Evolutionary conservation across 2,329 filamentous ascomycete species (phyloP).

Genomic region (Diaporthe batatas): DNA sequence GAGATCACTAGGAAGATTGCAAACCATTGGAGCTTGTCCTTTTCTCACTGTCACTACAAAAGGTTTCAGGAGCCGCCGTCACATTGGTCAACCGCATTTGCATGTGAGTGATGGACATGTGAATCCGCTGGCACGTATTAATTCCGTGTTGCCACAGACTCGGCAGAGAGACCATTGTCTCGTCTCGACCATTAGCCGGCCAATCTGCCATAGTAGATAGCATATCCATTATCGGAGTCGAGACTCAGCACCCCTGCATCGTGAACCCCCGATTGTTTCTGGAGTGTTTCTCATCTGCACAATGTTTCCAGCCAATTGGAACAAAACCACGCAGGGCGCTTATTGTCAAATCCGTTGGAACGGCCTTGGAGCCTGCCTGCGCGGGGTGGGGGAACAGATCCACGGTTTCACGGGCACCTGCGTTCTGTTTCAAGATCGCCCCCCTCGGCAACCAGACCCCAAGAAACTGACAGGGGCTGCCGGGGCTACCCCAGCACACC

Average conservation of each 20-base stretch:
- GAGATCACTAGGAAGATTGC: not conserved
- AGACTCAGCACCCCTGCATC: constrained; percentile 27
- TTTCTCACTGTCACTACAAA: not conserved
- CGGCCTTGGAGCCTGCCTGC: not conserved
- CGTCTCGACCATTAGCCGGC: not conserved
- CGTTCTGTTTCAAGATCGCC: constrained; percentile 33
- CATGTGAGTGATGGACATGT: constrained; percentile 10
- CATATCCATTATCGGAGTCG: not conserved
- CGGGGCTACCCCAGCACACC: constrained; percentile 7
- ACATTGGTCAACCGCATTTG: constrained; percentile 2
- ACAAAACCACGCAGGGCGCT: constrained; percentile 19
- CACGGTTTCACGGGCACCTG: constrained; percentile 21
- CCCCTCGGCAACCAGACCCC: constrained; percentile 4
- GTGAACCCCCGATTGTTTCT: constrained; percentile 20
- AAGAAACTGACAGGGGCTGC: not conserved
- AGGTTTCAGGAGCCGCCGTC: constrained; percentile 30
- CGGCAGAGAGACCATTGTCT: constrained; percentile 7
- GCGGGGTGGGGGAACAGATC: constrained; percentile 9
- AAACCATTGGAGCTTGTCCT: constrained; percentile 13
- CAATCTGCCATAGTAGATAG: constrained; percentile 13
- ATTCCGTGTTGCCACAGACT: not conserved
- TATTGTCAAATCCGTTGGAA: constrained; percentile 9
- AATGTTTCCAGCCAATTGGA: constrained; percentile 28
- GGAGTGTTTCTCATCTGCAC: constrained; percentile 31
- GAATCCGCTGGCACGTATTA: not conserved